Evolutionary conservation across 2,329 filamentous ascomycete genomes (phyloP).

Genomic region (Elsinoe arachidis): DNA sequence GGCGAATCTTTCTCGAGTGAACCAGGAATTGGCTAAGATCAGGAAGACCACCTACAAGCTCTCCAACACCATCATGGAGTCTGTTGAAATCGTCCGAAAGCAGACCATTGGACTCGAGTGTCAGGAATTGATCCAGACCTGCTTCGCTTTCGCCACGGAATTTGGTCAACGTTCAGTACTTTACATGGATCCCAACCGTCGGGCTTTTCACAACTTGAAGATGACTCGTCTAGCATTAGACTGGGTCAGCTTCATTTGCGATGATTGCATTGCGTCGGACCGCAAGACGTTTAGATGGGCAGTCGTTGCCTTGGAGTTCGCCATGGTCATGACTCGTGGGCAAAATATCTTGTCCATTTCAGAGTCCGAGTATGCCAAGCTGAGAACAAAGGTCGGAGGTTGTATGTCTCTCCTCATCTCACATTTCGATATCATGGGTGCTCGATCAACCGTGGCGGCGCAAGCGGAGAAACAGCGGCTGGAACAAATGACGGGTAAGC

Average conservation of each 20-base stretch:
- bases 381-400: conserved; percentile 83
- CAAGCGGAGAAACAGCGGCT: conserved; percentile 86
- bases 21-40: conserved; percentile 83
- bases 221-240: conserved; percentile 87
- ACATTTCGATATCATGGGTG: conserved; percentile 98
- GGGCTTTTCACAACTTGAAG: conserved; percentile 95
- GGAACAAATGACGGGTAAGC: conserved; percentile 69
- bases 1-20: conserved; percentile 87
- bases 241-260: conserved; percentile 97
- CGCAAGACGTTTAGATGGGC: conserved; percentile 97
- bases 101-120: conserved; percentile 80
- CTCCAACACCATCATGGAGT: conserved; percentile 98
- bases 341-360: conserved; percentile 86
- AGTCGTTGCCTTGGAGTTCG: conserved; percentile 87
- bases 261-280: conserved; percentile 90
- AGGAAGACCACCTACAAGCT: conserved; percentile 93
- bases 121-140: conserved; percentile 93
- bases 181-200: conserved; percentile 90
- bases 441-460: conserved; percentile 82
- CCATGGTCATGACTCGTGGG: conserved; percentile 93
- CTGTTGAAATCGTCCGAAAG: conserved; percentile 81
- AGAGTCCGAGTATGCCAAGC: conserved; percentile 73
- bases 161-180: conserved; percentile 91
- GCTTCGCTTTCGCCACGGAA: conserved; percentile 97
- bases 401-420: conserved; percentile 97